These are phyloP conservation scores for Hapsidospora chrysogenum DNA, from an alignment of 495 filamentous ascomycete genomes.

Conservation along the genomic window DNA sequence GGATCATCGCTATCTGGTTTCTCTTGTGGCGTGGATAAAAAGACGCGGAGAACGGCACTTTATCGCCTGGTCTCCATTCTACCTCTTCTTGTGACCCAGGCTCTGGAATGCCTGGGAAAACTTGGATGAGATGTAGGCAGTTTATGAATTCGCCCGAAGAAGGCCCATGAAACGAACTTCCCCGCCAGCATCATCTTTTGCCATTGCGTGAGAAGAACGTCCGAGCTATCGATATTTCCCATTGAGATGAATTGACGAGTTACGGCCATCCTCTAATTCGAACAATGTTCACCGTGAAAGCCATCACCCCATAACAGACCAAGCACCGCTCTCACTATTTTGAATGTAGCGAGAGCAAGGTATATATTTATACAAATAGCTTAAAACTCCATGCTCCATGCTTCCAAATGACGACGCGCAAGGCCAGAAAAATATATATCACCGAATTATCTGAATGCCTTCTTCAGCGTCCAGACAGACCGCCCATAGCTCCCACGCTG, in stretches of 20 bases:
- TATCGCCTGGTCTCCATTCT: constrained; percentile 46
- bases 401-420: not conserved
- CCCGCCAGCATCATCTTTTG: not conserved
- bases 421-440: not conserved
- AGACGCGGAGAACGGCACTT: constrained; percentile 52
- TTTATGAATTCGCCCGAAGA: constrained; percentile 4
- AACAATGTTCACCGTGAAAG: too few species aligned
- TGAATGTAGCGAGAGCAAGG: too few species aligned
- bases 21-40: constrained; percentile 38
- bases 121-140: constrained; percentile 1
- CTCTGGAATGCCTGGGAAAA: not conserved
- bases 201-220: not conserved
- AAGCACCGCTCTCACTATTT: too few species aligned
- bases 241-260: too few species aligned
- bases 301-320: too few species aligned
- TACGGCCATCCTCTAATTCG: not conserved
- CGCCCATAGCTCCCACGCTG: constrained; percentile 21
- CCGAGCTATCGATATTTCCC: too few species aligned
- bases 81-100: not conserved
- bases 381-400: not conserved
- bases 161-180: constrained; percentile 3
- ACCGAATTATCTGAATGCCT: constrained; percentile 7
- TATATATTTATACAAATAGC: not conserved
- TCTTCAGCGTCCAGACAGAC: constrained; percentile 23
- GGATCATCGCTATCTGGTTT: constrained; percentile 16